These are phyloP conservation scores for Themeda triandra DNA, from an alignment of 176 grass and related monocot species.

Conservation along the genomic window DNA sequence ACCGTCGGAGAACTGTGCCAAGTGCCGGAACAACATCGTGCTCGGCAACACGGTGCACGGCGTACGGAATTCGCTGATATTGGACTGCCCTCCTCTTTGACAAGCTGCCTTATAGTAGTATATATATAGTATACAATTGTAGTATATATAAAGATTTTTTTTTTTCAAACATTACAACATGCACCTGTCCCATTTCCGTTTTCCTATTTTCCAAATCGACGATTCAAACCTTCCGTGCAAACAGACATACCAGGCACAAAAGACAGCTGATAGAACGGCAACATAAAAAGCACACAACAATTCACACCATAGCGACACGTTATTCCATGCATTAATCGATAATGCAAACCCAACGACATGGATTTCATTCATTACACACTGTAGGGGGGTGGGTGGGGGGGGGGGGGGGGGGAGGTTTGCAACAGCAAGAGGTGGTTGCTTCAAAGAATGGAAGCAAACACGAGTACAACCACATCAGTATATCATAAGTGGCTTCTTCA, in stretches of 20 bases:
- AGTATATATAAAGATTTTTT: background rate
- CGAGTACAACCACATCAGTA: constrained; percentile 54
- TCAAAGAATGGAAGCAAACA: constrained; percentile 76
- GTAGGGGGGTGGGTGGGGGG: no score
- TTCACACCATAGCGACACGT: background rate
- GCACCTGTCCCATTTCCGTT: background rate
- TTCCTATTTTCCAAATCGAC: background rate
- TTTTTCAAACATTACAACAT: background rate
- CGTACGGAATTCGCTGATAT: background rate
- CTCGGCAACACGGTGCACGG: background rate
- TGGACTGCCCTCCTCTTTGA: constrained; percentile 32
- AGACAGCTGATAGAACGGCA: background rate
- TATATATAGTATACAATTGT: no score
- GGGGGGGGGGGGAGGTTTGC: constrained; percentile 13
- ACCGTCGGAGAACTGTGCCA: constrained; percentile 36
- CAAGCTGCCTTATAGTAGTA: background rate
- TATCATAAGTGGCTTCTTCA: constrained; percentile 56
- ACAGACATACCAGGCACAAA: background rate
- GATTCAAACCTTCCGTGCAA: background rate
- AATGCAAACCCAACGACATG: constrained; percentile 43
- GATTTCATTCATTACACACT: constrained; percentile 54
- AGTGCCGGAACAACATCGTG: constrained; percentile 21
- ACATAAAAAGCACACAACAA: no score
- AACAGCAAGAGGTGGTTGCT: constrained; percentile 63
- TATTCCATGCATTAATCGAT: constrained; percentile 40